Percentiles rank a stretch among this genome's conserved stretches.
Evolutionary conservation across 2,329 filamentous ascomycete genomes (phyloP).

Genomic region (Aspergillus sclerotialis): DNA sequence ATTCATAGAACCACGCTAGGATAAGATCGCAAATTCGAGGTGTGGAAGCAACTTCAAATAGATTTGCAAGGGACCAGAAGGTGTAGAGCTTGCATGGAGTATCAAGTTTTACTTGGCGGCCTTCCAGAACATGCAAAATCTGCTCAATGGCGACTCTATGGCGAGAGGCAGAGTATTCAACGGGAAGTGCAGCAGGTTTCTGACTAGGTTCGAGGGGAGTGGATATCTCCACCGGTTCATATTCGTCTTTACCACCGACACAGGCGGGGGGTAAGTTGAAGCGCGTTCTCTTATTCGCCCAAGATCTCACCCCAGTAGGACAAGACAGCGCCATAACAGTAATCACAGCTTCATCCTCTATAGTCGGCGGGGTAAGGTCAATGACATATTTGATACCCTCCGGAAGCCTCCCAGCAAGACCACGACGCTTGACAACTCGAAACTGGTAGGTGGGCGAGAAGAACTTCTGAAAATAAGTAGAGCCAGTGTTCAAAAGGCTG

Average conservation of each 20-base stretch:
- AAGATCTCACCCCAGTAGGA: constrained; percentile 48
- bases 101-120: constrained; percentile 50
- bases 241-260: constrained; percentile 46
- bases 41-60: constrained; percentile 42
- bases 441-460: constrained; percentile 22
- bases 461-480: constrained; percentile 22
- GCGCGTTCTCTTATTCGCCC: constrained; percentile 41
- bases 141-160: constrained; percentile 59
- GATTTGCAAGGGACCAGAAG: constrained; percentile 54
- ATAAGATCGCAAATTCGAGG: constrained; percentile 40
- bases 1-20: constrained; percentile 52
- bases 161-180: constrained; percentile 58
- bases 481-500: constrained; percentile 22
- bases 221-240: constrained; percentile 6
- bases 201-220: background rate
- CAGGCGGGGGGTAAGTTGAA: constrained; percentile 33
- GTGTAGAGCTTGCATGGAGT: constrained; percentile 63
- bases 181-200: constrained; percentile 10
- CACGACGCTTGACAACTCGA: constrained; percentile 23
- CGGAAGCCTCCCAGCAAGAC: constrained; percentile 18
- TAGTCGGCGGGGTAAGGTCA: constrained; percentile 55
- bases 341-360: constrained; percentile 58
- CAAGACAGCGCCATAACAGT: constrained; percentile 54
- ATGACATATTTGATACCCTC: constrained; percentile 51
- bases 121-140: constrained; percentile 52